These are phyloP conservation scores for Aspergillus incahuasiensis DNA, from an alignment of 495 filamentous ascomycete species.

Conservation along the genomic window DNA sequence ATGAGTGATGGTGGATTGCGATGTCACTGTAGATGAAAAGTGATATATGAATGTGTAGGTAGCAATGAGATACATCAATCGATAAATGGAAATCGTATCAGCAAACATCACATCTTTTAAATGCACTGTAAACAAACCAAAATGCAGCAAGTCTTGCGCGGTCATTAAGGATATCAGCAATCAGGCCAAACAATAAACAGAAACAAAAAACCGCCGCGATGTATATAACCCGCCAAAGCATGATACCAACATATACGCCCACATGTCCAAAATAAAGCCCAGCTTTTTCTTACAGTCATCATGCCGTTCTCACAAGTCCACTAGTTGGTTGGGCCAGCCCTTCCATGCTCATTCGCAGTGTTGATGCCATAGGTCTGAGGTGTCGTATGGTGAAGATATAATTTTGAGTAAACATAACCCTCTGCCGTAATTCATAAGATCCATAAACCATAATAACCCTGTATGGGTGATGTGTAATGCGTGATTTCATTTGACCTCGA, in stretches of 20 bases:
- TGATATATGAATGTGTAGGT: background rate
- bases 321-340: conserved; percentile 15
- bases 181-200: conserved; percentile 2
- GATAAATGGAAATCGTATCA: background rate
- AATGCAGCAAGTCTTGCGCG: conserved; percentile 4
- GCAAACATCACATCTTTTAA: conserved; percentile 1
- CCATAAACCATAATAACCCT: conserved; percentile 29
- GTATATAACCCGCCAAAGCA: conserved; percentile 20
- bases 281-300: conserved; percentile 16
- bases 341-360: background rate
- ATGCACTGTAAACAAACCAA: conserved; percentile 7
- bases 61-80: background rate
- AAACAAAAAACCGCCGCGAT: conserved; percentile 16
- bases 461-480: background rate
- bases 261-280: conserved; percentile 13
- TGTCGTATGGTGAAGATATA: conserved; percentile 18
- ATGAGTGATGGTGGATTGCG: conserved; percentile 34
- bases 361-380: conserved; percentile 8
- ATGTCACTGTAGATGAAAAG: background rate
- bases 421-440: conserved; percentile 38
- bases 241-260: conserved; percentile 5
- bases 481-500: conserved; percentile 45
- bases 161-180: conserved; percentile 10
- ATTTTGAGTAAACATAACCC: conserved; percentile 20
- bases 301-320: background rate